Evolutionary conservation across 768 basidiomycete species (phyloP).

Genomic region (Cystofilobasidium capitatum): DNA sequence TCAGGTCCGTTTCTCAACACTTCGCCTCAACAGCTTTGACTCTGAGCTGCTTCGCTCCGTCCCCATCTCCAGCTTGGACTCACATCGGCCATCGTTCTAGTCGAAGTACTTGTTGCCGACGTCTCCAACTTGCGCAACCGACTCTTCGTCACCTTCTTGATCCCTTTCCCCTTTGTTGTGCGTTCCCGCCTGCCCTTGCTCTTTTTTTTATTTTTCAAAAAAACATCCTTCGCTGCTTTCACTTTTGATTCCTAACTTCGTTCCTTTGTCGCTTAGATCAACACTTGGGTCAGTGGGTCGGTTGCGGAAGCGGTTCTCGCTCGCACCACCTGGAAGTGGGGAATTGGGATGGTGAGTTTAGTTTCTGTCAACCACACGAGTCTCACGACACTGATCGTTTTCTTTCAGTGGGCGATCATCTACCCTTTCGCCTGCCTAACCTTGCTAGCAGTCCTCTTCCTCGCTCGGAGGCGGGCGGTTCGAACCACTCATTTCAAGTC

Average conservation of each 20-base stretch:
- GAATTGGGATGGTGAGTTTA: conserved; percentile 32
- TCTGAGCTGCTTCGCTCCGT: background rate
- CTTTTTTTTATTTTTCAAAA: no score
- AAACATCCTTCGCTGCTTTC: no score
- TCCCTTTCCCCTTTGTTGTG: conserved; percentile 33
- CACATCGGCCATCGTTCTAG: conserved; percentile 32
- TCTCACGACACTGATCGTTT: no score
- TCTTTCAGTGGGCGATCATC: conserved; percentile 36
- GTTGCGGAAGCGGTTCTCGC: conserved; percentile 29
- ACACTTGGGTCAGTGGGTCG: conserved; percentile 37
- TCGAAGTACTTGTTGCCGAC: conserved; percentile 39
- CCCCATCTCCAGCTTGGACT: conserved; percentile 31
- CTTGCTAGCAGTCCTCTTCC: conserved; percentile 28
- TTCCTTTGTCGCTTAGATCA: conserved; percentile 28
- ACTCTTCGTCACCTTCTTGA: conserved; percentile 37
- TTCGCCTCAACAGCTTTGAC: background rate
- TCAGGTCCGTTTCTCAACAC: conserved; percentile 17
- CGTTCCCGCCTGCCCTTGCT: background rate
- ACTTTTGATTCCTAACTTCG: no score
- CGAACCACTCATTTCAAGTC: background rate
- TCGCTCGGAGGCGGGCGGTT: conserved; percentile 30
- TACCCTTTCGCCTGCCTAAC: conserved; percentile 32
- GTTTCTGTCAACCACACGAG: background rate
- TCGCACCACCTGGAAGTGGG: conserved; percentile 35
- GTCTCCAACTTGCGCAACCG: conserved; percentile 32